Base-by-base conservation (phyloP, 2,329 filamentous ascomycete genomes). In the Aspergillus sp. region DNA sequence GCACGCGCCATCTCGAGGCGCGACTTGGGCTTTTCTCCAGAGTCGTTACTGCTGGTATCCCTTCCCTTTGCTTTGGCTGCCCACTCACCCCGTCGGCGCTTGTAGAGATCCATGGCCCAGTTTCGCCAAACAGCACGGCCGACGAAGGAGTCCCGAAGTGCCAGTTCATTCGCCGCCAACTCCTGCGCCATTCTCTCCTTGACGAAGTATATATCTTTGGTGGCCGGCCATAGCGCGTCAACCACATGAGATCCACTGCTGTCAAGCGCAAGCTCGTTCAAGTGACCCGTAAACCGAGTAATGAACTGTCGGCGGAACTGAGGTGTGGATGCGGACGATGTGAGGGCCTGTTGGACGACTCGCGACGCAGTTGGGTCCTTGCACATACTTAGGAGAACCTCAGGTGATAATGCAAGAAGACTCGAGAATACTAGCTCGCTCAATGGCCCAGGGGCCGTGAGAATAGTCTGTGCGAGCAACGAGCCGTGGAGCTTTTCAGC, bases 381-480 rank as follows among this genome's bases (percentile, higher is more conserved):
- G 24, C 90, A 87, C 54, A 98, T 84, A 40, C 81, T 78, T 33
- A 91, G 70, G 54, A 87, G 80, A 20, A 78, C 82, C 53, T 80
- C 83, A 46, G 76, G 71, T 11, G 80, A 77, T 63, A 89, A 81
- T 4, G 84, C 79, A 19, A 88, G 77, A 22, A 95, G 75, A n/a
- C 88, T 85, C 15, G 87, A 83, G 70, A 95, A 90, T 33, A 96
- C 83, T 11, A 93, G 82, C 51, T 85, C 85, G 56, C 84, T 82
- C 2, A 93, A 79, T 1, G 83, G 74, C 0, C 91, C 91, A 0
- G 89, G 84, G 24, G 91, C 87, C 7, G 84, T 78, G 51, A 98
- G 85, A 79, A 99, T 89, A 4, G 89, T 79, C 61, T 95, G 88
- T 8, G 90, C 87, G 27, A 99, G 83, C 47, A 96, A 82, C 19